Percentiles rank a stretch among this genome's conserved stretches.
These are phyloP conservation scores for Thielaviopsis populi DNA, from an alignment of 2,329 filamentous ascomycete species.

Conservation along the genomic window DNA sequence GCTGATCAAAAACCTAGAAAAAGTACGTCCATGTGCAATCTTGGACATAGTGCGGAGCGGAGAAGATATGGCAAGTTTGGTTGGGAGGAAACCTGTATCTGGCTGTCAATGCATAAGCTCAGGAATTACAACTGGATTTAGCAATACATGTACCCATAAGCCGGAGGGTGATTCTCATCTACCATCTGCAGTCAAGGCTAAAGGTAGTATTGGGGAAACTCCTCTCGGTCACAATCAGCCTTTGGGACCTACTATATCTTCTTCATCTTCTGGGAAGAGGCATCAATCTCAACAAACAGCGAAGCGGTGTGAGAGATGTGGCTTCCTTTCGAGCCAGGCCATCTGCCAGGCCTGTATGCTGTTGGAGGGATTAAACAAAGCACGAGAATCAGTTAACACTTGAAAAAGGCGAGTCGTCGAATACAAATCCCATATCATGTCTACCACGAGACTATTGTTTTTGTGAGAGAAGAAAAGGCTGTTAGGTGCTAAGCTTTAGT, in stretches of 20 bases:
- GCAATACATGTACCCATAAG: background rate
- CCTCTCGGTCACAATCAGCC: background rate
- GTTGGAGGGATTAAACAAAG: conserved; percentile 81
- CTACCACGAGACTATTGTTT: background rate
- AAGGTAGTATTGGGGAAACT: background rate
- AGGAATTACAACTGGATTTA: background rate
- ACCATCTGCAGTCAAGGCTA: background rate
- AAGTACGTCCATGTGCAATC: conserved; percentile 84
- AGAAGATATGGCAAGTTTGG: conserved; percentile 88
- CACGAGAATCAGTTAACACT: conserved; percentile 43
- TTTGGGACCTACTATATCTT: background rate
- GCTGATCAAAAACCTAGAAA: conserved; percentile 89
- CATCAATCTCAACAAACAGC: conserved; percentile 48
- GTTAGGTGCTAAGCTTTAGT: background rate
- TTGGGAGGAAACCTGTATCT: conserved; percentile 23
- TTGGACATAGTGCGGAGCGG: conserved; percentile 88
- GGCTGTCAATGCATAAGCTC: conserved; percentile 1
- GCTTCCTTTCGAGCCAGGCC: conserved; percentile 87
- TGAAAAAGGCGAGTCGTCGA: conserved; percentile 22
- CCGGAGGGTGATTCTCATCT: background rate
- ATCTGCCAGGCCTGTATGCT: conserved; percentile 89
- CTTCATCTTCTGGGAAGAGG: background rate
- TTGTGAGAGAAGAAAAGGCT: background rate
- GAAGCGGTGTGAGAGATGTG: conserved; percentile 72
- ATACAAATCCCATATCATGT: too few relatives aligned